A percentile compares a stretch with the other conserved stretches of the same genome.
Evolutionary conservation across 305 asterid genomes (phyloP).

Genomic region (Solanum hybrid): DNA sequence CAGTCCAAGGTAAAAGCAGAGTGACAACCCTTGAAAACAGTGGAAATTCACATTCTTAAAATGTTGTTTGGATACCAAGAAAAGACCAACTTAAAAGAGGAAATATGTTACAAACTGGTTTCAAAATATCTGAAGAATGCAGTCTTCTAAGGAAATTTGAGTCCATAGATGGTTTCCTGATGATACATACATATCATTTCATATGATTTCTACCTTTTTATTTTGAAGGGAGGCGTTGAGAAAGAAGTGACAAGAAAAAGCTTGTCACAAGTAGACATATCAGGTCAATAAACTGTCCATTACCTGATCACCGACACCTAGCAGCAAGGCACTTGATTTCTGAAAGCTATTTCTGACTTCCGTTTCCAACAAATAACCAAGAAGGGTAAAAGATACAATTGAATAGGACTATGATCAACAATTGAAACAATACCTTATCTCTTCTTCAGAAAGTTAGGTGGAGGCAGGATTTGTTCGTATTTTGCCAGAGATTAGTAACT

Average conservation of each 20-base stretch:
- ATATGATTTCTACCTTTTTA: background rate
- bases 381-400: background rate
- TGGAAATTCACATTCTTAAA: background rate
- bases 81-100: background rate
- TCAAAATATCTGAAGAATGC: background rate
- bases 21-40: background rate
- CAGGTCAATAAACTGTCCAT: background rate
- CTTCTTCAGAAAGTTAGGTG: background rate
- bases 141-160: background rate
- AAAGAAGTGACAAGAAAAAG: background rate
- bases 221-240: background rate
- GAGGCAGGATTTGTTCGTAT: background rate
- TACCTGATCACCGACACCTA: background rate
- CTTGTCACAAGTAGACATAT: background rate
- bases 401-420: background rate
- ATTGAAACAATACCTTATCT: background rate
- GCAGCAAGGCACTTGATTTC: background rate
- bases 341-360: background rate
- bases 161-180: background rate
- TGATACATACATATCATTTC: background rate
- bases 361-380: background rate
- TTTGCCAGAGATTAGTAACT: background rate
- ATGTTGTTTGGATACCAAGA: background rate
- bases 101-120: background rate
- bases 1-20: background rate